Percentiles rank a stretch among this genome's conserved stretches.
Evolutionary conservation across 148 eudicot genomes (phyloP).

Genomic region (Silene latifolia): DNA sequence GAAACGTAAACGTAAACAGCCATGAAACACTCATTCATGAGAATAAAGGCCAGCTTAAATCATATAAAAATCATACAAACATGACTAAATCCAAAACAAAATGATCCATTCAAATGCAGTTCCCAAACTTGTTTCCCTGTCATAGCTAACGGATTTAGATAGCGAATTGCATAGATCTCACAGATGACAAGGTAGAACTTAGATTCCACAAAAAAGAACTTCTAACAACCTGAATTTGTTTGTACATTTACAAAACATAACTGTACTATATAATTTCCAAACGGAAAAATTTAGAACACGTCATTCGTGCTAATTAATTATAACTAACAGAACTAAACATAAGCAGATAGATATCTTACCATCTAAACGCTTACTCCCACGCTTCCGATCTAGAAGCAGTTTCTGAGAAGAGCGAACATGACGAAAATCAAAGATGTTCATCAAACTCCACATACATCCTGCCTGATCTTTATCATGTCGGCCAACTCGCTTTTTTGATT

Average conservation of each 20-base stretch:
- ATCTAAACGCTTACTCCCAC: conserved; percentile 39
- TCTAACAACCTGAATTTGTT: background rate
- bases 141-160: background rate
- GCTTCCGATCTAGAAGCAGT: conserved; percentile 61
- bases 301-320: background rate
- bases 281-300: background rate
- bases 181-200: background rate
- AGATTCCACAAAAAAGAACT: background rate
- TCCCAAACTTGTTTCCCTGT: background rate
- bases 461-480: conserved; percentile 56
- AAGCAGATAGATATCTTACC: conserved; percentile 41
- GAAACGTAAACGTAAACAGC: conserved; percentile 10
- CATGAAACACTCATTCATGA: background rate
- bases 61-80: background rate
- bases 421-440: conserved; percentile 74
- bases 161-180: background rate
- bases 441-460: conserved; percentile 87
- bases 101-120: background rate
- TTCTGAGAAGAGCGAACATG: conserved; percentile 61
- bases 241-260: background rate
- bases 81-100: background rate
- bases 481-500: conserved; percentile 41
- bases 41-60: background rate
- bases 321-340: background rate
- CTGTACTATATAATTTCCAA: conserved; percentile 2